Evolutionary conservation across 2,329 filamentous ascomycete species (phyloP).

Genomic region (Xylaria hypoxylon): DNA sequence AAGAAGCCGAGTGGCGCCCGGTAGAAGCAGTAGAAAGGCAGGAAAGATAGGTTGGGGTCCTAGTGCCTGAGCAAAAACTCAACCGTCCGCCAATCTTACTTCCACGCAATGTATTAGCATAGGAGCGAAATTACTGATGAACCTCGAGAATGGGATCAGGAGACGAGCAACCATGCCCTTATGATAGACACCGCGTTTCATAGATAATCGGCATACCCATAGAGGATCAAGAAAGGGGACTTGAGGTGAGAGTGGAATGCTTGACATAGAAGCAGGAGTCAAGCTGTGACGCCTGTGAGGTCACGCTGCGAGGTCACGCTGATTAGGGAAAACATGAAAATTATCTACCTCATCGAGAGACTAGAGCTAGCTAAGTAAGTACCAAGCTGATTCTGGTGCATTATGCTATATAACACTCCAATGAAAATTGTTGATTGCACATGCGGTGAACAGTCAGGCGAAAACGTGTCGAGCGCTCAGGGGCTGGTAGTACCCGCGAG

Average conservation of each 20-base stretch:
- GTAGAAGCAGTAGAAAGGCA: constrained; percentile 9
- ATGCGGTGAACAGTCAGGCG: constrained; percentile 28
- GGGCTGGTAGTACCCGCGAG: constrained; percentile 15
- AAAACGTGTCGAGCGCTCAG: constrained; percentile 37
- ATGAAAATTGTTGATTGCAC: constrained; percentile 6
- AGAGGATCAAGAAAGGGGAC: not conserved
- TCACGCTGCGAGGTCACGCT: not conserved
- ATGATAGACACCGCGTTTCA: constrained; percentile 20
- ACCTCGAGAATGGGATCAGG: not conserved
- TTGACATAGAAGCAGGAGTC: constrained; percentile 1
- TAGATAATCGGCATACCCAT: constrained; percentile 26
- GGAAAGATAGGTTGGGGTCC: constrained; percentile 20
- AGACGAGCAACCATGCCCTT: constrained; percentile 5
- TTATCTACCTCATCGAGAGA: not conserved
- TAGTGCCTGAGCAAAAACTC: not conserved
- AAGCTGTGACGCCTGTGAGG: constrained; percentile 12
- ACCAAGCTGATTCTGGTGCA: constrained; percentile 5
- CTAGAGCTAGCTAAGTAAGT: not conserved
- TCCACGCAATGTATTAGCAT: not conserved
- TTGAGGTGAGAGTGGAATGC: not conserved
- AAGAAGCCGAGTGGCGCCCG: not conserved
- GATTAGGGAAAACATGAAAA: not conserved
- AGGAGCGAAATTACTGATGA: constrained; percentile 1
- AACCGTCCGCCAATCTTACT: not conserved
- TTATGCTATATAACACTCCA: not conserved